These are phyloP conservation scores for Turritis glabra DNA, from an alignment of 345 rosid genomes.

Conservation along the genomic window DNA sequence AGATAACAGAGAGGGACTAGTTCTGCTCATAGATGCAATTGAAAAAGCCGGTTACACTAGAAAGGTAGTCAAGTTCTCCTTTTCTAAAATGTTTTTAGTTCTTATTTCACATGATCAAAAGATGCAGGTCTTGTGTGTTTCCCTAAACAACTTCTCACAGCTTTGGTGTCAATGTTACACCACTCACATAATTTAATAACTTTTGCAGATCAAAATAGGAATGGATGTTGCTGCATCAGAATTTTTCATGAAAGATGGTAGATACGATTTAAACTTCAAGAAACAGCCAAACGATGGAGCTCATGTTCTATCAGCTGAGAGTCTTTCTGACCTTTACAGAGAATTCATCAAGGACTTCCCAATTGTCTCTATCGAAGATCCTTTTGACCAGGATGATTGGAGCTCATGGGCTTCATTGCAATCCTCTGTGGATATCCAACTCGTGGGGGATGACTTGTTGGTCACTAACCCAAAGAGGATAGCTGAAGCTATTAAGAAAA, in stretches of 20 bases:
- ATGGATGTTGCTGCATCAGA: conserved; percentile 99
- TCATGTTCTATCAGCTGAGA: conserved; percentile 72
- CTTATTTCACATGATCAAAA: background rate
- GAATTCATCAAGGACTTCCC: conserved; percentile 91
- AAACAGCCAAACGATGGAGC: conserved; percentile 94
- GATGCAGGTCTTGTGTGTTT: background rate
- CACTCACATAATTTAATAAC: background rate
- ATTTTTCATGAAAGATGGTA: conserved; percentile 79
- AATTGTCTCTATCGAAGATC: conserved; percentile 91
- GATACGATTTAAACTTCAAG: conserved; percentile 92
- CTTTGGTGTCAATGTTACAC: background rate
- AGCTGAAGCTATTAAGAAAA: conserved; percentile 87
- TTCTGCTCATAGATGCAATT: conserved; percentile 93
- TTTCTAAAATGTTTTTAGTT: background rate
- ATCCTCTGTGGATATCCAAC: conserved; percentile 87
- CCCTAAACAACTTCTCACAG: background rate
- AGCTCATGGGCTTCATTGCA: conserved; percentile 85
- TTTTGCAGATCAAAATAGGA: conserved; percentile 85
- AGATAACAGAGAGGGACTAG: conserved; percentile 95
- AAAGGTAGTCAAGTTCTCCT: conserved; percentile 50
- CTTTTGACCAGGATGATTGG: conserved; percentile 99
- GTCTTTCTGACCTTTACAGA: conserved; percentile 78
- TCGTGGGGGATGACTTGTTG: conserved; percentile 94
- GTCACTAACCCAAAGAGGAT: conserved; percentile 97
- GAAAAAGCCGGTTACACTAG: conserved; percentile 95